phyloP scores from a whole-genome alignment of 1,139 yeast genomes.

The Suhomyces wounanorum region DNA sequence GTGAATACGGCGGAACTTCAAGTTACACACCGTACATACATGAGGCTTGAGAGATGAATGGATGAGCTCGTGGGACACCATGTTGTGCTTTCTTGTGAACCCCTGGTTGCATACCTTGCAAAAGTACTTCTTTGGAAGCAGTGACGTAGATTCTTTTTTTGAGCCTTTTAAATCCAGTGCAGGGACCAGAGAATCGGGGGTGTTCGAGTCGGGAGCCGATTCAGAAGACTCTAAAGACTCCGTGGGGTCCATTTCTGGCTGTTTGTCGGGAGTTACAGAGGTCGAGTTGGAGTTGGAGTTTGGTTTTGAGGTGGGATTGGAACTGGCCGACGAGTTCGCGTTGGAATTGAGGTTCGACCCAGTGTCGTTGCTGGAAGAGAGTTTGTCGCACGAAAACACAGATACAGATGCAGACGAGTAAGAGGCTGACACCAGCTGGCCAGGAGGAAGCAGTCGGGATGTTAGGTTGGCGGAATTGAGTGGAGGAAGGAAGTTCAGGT shows the following conservation, averaged over 20 bases:
- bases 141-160: not conserved
- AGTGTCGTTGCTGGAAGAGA: not conserved
- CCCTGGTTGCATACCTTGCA: slow-evolving; percentile 65
- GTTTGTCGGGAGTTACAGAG: slow-evolving; percentile 2
- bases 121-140: slow-evolving; percentile 32
- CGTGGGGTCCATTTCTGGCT: slow-evolving; percentile 1
- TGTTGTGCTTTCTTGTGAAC: slow-evolving; percentile 70
- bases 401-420: not conserved
- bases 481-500: slow-evolving; percentile 13
- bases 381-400: slow-evolving; percentile 4
- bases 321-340: not conserved
- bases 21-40: slow-evolving; percentile 62
- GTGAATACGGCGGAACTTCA: slow-evolving; percentile 69
- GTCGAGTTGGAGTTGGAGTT: not conserved
- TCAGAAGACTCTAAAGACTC: slow-evolving; percentile 1
- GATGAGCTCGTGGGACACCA: slow-evolving; percentile 71
- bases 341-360: not conserved
- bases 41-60: slow-evolving; percentile 71
- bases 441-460: not conserved
- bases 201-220: not conserved
- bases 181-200: not conserved
- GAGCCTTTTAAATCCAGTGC: not conserved
- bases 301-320: slow-evolving; percentile 1
- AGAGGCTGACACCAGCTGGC: not conserved
- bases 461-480: slow-evolving; percentile 8